Base-by-base conservation (phyloP, 2,329 filamentous ascomycete genomes). In the Aspergillus sclerotialis region DNA sequence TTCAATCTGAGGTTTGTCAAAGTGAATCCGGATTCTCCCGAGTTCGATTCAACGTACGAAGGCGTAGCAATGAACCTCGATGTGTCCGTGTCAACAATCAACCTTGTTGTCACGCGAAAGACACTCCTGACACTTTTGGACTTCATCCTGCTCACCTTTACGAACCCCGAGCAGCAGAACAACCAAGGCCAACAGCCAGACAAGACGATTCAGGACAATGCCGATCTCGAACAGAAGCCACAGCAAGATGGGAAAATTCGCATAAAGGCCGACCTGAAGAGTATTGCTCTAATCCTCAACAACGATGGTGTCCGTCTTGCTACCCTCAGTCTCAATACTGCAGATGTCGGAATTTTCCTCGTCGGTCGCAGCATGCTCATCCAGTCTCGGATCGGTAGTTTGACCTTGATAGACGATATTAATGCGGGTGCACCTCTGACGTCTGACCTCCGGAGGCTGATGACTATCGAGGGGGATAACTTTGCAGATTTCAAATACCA, bases 401-500 rank as follows among this genome's bases (percentile, higher is more conserved):
- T 98, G 17, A 89, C 82, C 1, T 70, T 99, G 19, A 75, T 95
- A 2, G 92, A 98, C 55, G 92, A 99, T 59, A 80, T 98, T 39
- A 94, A 96, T 49, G 77, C 88, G 43, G 92, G 90, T 15, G 88
- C 93, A 1, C 77, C 86, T 0, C 80, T 82, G 46, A 73, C 82
- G 17, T 95, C 90, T 1, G 77, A 81, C 28, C 71, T 96, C 15
- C 82, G 92, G 25, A 82, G 90, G 45, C 73, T 99, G 14, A 80
- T 99, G 26, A 90, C 88, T 1, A 98, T 98, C 18, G 84, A 98
- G 60, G 93, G 93, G 8, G 81, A 96, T 36, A 89, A 96, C 40
- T 75, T 99, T 12, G 90, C 90, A 1, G 92, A 98, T 58, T 96
- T 99, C 68, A 84, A 86, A 35, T 99, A 98, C 51, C 87, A 98